Base-by-base conservation (phyloP, 768 basidiomycete genomes). In the Lentinula sp. region DNA sequence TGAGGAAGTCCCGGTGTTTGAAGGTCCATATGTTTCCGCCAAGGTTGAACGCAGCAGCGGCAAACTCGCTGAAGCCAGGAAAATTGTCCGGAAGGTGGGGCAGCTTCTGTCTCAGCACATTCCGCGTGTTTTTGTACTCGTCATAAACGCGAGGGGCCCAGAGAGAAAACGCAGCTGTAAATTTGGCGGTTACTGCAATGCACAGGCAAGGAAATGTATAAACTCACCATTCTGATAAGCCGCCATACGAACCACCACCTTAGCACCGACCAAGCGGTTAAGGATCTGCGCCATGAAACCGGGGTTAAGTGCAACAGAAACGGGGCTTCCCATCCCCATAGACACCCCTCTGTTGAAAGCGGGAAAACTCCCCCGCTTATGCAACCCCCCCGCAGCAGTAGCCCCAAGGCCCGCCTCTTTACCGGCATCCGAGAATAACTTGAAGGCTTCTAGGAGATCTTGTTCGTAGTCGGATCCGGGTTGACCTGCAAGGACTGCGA, bases 31-130 rank as follows among this genome's bases (percentile, higher is more conserved):
- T 64, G 0, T 51, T 42, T 0, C 56, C 51, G 0, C 70, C 71
- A 12, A 72, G 62, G 59, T 74, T 73, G 63, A 74, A 69, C 0
- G 65, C 70, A 0, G 53, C 45, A 0, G 62, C 56, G 0, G 69
- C 60, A 23, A 69, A 74, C 0, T 70, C 35, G 10, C 62, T 62
- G 9, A 64, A 61, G 9, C n/a, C n/a, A n/a, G 35, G 0, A 54
- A 71, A 62, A 41, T 60, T 65, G 3, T 51, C 37, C 16, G n/a
- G 55, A 10, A 57, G 32, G 15, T 43, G 6, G 3, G 55, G 55
- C 12, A 42, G 8, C 20, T 16, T 4, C 0, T 7, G 32, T 28
- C n/a, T 57, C 9, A 67, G 35, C 16, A 3, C 39, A 6, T 60
- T 7, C 3, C 57, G 10, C 18, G 59, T 62, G 7, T n/a, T n/a